Percentiles rank a stretch among this genome's conserved stretches.
Conservation (phyloP, 306 rosid genomes). For the Lagenaria siceraria region DNA sequence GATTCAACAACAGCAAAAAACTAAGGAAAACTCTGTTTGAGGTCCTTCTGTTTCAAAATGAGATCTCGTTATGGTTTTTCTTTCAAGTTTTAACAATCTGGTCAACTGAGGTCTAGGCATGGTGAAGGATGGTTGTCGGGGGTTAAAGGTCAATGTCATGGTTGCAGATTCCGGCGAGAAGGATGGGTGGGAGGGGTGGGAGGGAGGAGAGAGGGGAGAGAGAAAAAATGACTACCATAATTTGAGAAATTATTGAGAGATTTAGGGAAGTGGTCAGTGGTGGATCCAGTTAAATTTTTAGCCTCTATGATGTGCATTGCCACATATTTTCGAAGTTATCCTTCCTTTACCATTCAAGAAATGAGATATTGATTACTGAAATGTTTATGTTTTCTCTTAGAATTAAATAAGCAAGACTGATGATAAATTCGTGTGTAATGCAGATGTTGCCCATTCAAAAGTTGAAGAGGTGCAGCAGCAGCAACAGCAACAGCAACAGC, state of each 20-base stretch:
- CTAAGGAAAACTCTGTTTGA: too few relatives aligned
- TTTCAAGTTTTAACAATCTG: background rate
- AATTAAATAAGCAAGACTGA: background rate
- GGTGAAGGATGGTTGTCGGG: background rate
- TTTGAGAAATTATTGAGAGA: background rate
- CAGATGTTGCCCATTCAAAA: slow-evolving; percentile 53
- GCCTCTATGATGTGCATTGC: background rate
- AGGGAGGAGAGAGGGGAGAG: background rate
- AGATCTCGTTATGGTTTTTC: background rate
- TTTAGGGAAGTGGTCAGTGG: background rate
- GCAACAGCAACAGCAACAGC: slow-evolving; percentile 64
- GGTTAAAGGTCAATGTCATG: background rate
- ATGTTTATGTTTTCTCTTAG: background rate
- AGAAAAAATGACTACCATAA: background rate
- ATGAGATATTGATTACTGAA: background rate
- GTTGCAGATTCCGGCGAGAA: background rate
- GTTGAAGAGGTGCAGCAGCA: slow-evolving; percentile 74
- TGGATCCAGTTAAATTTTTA: background rate
- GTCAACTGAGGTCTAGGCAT: background rate
- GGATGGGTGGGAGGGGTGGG: background rate
- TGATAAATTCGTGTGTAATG: slow-evolving; percentile 14
- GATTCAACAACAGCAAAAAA: too few relatives aligned
- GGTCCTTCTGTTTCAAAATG: too few relatives aligned
- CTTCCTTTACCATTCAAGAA: background rate
- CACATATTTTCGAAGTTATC: background rate